Evolutionary conservation across 495 filamentous ascomycete genomes (phyloP).

Genomic region (Neurospora africana): DNA sequence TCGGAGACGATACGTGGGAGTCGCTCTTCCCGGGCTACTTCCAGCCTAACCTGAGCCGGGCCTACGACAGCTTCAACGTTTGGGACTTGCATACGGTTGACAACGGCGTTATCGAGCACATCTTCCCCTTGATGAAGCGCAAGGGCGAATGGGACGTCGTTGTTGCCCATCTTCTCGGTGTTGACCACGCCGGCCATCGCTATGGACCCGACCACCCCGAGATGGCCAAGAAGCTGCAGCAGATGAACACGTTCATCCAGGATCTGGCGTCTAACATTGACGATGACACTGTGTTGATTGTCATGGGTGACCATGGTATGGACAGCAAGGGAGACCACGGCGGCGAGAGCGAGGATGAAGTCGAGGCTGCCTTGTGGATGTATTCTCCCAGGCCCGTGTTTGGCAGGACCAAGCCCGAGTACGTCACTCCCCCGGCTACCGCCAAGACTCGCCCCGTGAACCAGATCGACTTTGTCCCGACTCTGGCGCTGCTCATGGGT

Average conservation of each 20-base stretch:
- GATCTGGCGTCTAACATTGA: conserved; percentile 63
- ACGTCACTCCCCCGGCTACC: conserved; percentile 52
- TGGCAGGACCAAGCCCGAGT: conserved; percentile 58
- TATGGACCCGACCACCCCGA: conserved; percentile 90
- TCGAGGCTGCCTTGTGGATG: conserved; percentile 96
- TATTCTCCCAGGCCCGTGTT: conserved; percentile 80
- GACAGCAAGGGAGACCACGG: conserved; percentile 95
- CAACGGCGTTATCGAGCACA: conserved; percentile 86
- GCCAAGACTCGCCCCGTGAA: conserved; percentile 75
- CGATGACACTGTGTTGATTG: conserved; percentile 76
- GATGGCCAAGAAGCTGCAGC: conserved; percentile 78
- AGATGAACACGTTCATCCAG: conserved; percentile 78
- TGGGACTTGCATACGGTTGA: conserved; percentile 97
- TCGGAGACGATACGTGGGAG: conserved; percentile 96
- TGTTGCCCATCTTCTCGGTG: conserved; percentile 87
- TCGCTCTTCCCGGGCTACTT: conserved; percentile 87
- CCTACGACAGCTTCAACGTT: conserved; percentile 96
- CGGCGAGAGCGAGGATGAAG: conserved; percentile 88
- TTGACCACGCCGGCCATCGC: conserved; percentile 93
- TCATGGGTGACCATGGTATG: conserved; percentile 99
- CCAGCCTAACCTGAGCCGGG: conserved; percentile 65
- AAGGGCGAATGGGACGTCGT: conserved; percentile 76
- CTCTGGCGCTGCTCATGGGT: conserved; percentile 74
- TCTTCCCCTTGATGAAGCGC: conserved; percentile 72
- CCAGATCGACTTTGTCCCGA: conserved; percentile 94